Evolutionary conservation across 805 yeast species (phyloP), one percentile per base, ranked within the genome.

Genomic region (Candida oleophila): DNA sequence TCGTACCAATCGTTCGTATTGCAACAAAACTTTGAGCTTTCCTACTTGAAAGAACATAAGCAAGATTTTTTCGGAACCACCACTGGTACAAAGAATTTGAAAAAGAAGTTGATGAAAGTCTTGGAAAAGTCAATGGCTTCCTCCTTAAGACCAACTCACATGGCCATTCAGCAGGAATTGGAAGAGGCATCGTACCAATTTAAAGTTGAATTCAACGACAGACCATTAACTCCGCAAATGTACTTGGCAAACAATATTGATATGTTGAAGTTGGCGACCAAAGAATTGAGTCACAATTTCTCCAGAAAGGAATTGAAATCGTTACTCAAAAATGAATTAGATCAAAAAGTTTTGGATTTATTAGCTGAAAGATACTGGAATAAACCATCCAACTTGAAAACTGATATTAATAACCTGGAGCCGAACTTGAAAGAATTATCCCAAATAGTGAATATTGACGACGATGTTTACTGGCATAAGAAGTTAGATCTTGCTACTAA

Each of bases 181-280:
- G 99, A 95, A 62, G 99, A 95, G 57, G 82, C 97, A 0, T 72
- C 94, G 1, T 94, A 94, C 62, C 83, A 85, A 61, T 94, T 89
- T 71, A 94, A 94, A 64, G 99, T 94, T 20, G 97, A 94, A 65
- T 94, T 90, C 67, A 94, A 94, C 61, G 99, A 94, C 65, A 80
- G 97, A 45, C 88, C 86, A 32, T 74, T 94, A 52, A 94, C 99
- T 0, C 96, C 98, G 14, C 94, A 90, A 59, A 89, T 96, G 48
- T 94, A 94, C 61, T 75, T 94, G 55, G 96, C 97, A 19, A 92
- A 88, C 60, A 89, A 94, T 46, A 81, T 94, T 30, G 99, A 94
- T 64, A 71, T 87, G 42, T 75, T 95, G 59, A 94, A 94, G 64
- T 74, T 87, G 35, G 85, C 89, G 0, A 83, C 92, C 49, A 92